A percentile compares a stretch with the other conserved stretches of the same genome.
phyloP scores from a whole-genome alignment of 768 basidiomycete genomes.

The Phaeolepiota aurea region DNA sequence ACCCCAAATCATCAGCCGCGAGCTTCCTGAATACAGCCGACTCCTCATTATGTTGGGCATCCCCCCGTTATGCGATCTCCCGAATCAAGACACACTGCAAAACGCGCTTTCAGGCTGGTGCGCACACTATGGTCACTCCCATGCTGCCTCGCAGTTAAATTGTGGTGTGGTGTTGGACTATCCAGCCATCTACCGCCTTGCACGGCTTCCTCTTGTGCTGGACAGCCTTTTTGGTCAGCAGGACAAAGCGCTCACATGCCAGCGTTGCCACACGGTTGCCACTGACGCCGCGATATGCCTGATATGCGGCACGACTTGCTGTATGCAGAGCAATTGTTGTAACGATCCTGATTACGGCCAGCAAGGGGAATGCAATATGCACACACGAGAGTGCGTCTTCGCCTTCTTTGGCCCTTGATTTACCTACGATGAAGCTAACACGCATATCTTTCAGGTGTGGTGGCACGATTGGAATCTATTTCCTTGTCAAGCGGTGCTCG shows the following conservation, averaged over 20 bases:
- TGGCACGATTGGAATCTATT: conserved; percentile 82
- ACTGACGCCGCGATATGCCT: conserved; percentile 86
- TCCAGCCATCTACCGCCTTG: conserved; percentile 75
- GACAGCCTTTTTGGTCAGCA: conserved; percentile 78
- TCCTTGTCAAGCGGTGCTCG: conserved; percentile 88
- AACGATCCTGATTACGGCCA: conserved; percentile 53
- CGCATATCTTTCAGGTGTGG: conserved; percentile 61
- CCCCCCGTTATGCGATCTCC: conserved; percentile 70
- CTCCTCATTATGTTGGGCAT: conserved; percentile 71
- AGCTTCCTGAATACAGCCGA: conserved; percentile 69
- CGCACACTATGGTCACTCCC: conserved; percentile 78
- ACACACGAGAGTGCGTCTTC: conserved; percentile 78
- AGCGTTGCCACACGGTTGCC: conserved; percentile 71
- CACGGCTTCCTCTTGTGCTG: conserved; percentile 70
- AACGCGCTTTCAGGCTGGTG: conserved; percentile 89
- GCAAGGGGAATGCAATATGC: conserved; percentile 92
- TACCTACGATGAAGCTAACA: conserved; percentile 5
- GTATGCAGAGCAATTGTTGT: conserved; percentile 92
- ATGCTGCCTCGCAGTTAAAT: conserved; percentile 70
- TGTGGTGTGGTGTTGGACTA: conserved; percentile 78
- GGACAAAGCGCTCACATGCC: conserved; percentile 67
- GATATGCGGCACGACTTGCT: conserved; percentile 80
- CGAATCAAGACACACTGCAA: conserved; percentile 80
- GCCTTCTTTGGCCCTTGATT: conserved; percentile 2
- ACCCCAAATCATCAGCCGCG: conserved; percentile 27